Evolutionary conservation across 352 stramenopile genomes (phyloP), one percentile per base, ranked within the genome.

Genomic region (Phytopythium chamaehyphon): DNA sequence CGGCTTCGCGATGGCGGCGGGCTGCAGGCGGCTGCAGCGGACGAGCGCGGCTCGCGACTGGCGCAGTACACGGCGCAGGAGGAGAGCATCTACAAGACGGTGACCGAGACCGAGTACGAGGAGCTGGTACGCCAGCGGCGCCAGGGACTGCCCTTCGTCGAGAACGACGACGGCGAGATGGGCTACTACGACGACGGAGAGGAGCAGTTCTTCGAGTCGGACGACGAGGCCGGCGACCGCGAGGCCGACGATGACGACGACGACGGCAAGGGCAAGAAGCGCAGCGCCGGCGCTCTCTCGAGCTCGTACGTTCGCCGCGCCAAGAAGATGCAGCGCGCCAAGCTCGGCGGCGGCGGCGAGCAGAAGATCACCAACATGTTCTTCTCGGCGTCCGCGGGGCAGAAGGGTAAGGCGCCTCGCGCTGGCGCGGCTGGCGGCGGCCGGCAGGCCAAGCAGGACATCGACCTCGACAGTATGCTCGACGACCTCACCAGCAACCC

Each of bases 341-440:
- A 95, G 57, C 66, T 93, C 0, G 78, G 78, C 37, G 61, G 59
- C 6, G 73, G 76, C 31, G 83, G 71, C 33, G 85, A 90, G 43
- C 78, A 90, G 59, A 94, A 95, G 69, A 95, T 95, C 61, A 90
- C 83, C 47, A 91, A 88, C 55, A 90, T 94, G 79, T 94, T 94
- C 51, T 92, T 92, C 61, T 90, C 81, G 11, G 61, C 73, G 14
- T 73, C 73, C 9, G 45, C 66, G 11, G 62, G 61, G 11, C 56
- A 70, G 36, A 83, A 76, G 48, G 36, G 45, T 8, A 74, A 76
- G 42, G 60, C 40, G 19, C 57, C 40, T n/a, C 57, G 58, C 18
- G 54, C 59, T 26, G 48, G 69, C 43, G 53, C 62, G 43, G 55
- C 57, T 43, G 47, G 44, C 19, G 48, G 43, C 8, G 22, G 14